phyloP scores from a whole-genome alignment of 768 basidiomycete species.

The Kwoniella bestiolae region DNA sequence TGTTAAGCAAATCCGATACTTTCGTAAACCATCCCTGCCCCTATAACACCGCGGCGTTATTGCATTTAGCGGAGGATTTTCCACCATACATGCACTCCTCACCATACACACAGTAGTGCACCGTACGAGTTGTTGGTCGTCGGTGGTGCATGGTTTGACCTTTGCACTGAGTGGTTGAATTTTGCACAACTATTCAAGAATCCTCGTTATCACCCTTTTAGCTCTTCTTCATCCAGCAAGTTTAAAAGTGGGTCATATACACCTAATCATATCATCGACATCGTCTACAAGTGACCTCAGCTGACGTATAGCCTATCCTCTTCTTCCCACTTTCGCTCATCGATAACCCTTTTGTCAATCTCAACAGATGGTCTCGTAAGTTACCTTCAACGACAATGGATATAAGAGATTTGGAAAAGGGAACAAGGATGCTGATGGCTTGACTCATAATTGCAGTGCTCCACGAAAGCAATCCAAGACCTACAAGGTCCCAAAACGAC shows the following conservation, averaged over 20 bases:
- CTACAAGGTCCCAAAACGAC: constrained; percentile 98
- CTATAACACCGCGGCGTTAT: constrained; percentile 30
- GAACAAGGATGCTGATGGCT: neutral
- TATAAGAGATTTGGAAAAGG: neutral
- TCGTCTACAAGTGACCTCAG: neutral
- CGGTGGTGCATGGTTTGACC: neutral
- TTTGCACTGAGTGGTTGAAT: neutral
- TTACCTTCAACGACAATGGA: neutral
- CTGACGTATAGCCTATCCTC: constrained; percentile 13
- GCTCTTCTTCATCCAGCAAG: constrained; percentile 30
- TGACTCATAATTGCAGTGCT: constrained; percentile 37
- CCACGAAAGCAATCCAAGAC: constrained; percentile 58
- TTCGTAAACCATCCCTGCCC: constrained; percentile 16
- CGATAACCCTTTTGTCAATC: constrained; percentile 7
- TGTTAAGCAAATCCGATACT: constrained; percentile 24
- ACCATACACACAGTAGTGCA: neutral
- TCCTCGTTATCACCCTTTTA: neutral
- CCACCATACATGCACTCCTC: neutral
- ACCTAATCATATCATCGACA: constrained; percentile 11
- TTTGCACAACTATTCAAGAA: neutral
- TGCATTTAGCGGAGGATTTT: neutral
- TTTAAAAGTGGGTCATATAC: constrained; percentile 33
- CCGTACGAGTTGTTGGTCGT: no score
- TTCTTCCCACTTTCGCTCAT: neutral
- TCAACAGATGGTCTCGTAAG: constrained; percentile 39